Evolutionary conservation across 1,284 basidiomycete species (phyloP), one percentile per base, ranked within the genome.

Genomic region (Naganishia cerealis): DNA sequence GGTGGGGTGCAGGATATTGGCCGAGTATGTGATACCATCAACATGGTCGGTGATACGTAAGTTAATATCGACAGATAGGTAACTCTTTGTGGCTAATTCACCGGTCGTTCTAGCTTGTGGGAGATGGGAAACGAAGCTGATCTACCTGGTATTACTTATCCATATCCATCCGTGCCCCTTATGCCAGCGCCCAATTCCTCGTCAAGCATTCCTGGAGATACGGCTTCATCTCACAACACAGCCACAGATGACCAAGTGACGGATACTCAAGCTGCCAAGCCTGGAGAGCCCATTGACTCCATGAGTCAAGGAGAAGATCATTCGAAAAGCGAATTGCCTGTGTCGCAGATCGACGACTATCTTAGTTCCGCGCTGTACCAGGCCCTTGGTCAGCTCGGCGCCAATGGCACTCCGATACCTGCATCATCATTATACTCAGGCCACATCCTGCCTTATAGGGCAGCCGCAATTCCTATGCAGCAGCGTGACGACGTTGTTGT

Each of bases 381-480:
- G 65, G 72, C 76, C 0, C 82, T 89, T 2, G 50, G 21, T 33
- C 39, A 42, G 10, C 75, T 83, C 0, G 75, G 83, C 0, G 76
- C 86, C 0, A 83, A 86, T 0, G 68, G 83, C 0, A 82, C 86
- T 0, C 77, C 85, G 1, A 89, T 92, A 75, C 91, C 92, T 0
- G 86, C 90, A 0, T 90, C 90, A 3, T 83, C 83, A 0, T 86
- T 94, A 70, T 93, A 92, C 80, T 86, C 88, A 0, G 85, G 84
- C 5, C 85, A 91, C 74, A 84, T 94, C 61, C 84, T 94, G 1
- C 91, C 91, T 2, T 86, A 83, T 55, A 85, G 91, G 84, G 90
- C 81, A 10, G 86, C 87, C 3, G 86, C 85, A 66, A 83, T 85
- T 76, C 82, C 82, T 16, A 73, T 79, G 83, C 73, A 87, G 87